phyloP scores from a whole-genome alignment of 2,329 filamentous ascomycete species.

The Aspergillus ibericus region DNA sequence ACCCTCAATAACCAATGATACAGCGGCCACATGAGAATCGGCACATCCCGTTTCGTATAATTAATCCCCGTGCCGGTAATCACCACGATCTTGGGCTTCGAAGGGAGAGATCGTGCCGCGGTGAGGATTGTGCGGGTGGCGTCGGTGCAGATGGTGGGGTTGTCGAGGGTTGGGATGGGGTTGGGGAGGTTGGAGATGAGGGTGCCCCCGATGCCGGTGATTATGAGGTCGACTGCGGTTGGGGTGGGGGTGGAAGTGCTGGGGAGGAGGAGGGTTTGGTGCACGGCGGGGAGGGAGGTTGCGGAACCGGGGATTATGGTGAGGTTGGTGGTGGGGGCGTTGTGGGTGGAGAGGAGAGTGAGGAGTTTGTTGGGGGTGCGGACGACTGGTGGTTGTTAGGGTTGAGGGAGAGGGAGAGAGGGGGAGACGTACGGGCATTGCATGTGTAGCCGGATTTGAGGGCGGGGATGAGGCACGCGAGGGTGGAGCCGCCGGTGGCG shows the following conservation, averaged over 20 bases:
- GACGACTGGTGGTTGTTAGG: conserved; percentile 33
- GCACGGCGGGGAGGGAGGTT: conserved; percentile 44
- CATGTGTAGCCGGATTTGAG: conserved; percentile 48
- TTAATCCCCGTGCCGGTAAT: conserved; percentile 37
- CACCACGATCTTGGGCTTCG: conserved; percentile 28
- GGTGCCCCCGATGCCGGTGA: conserved; percentile 49
- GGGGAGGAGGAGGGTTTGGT: conserved; percentile 31
- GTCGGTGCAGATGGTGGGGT: conserved; percentile 20
- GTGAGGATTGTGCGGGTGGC: conserved; percentile 17
- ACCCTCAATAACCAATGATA: conserved; percentile 33
- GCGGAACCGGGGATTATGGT: conserved; percentile 52
- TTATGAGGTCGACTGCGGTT: conserved; percentile 42
- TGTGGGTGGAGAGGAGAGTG: conserved; percentile 41
- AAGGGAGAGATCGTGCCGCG: conserved; percentile 10
- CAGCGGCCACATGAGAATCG: conserved; percentile 31
- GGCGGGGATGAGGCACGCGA: conserved; percentile 45
- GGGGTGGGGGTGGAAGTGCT: conserved; percentile 1
- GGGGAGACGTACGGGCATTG: conserved; percentile 35
- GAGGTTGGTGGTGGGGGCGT: conserved; percentile 44
- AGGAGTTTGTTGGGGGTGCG: conserved; percentile 54
- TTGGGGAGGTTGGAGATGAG: conserved; percentile 25
- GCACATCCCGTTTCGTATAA: conserved; percentile 30
- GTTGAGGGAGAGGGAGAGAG: no score
- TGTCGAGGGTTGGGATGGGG: conserved; percentile 31
- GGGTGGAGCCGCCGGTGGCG: conserved; percentile 52